Base-by-base conservation (phyloP, 768 basidiomycete genomes). In the Naganishia antarctica region DNA sequence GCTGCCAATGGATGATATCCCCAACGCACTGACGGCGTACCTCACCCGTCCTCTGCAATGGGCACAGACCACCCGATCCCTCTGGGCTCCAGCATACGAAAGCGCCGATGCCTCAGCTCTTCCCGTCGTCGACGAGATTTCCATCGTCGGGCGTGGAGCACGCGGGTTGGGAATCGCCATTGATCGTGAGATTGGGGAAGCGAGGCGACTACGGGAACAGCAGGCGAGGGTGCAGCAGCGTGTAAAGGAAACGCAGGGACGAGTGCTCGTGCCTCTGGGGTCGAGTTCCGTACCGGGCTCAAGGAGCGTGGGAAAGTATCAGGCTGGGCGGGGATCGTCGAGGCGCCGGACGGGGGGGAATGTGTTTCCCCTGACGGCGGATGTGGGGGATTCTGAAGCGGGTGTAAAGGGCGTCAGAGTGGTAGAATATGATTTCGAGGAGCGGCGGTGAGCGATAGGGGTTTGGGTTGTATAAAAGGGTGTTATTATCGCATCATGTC, bases 401-500 rank as follows among this genome's bases (percentile, higher is more conserved):
- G 31, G 32, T 31, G 18, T 2, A 31, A 57, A 57, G 6, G 53
- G n/a, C 4, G 53, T 57, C 4, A 32, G 53, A 21, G 53, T 57
- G 21, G 53, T 57, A 1, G 53, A 57, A 15, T 57, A 57, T 26
- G 37, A 97, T 83, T 68, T 91, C 86, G 47, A 92, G 88, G 70
- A 96, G 85, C 4, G 91, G 94, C 32, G 87, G 81, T 8, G 92
- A 92, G 11, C 87, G 89, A 59, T 86, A 85, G 31, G 86, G 82
- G 49, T 79, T n/a, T 18, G 26, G n/a, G 26, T 41, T 80, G 71
- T 86, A 85, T 53, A 90, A 84, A n/a, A n/a, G n/a, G n/a, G n/a
- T n/a, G n/a, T n/a, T n/a, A n/a, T n/a, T n/a, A n/a, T n/a, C n/a
- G n/a, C n/a, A n/a, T n/a, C n/a, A n/a, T n/a, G n/a, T n/a, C n/a